Evolutionary conservation across 441 rosid genomes (phyloP), one percentile per base, ranked within the genome.

Genomic region (Erodium moschatum): DNA sequence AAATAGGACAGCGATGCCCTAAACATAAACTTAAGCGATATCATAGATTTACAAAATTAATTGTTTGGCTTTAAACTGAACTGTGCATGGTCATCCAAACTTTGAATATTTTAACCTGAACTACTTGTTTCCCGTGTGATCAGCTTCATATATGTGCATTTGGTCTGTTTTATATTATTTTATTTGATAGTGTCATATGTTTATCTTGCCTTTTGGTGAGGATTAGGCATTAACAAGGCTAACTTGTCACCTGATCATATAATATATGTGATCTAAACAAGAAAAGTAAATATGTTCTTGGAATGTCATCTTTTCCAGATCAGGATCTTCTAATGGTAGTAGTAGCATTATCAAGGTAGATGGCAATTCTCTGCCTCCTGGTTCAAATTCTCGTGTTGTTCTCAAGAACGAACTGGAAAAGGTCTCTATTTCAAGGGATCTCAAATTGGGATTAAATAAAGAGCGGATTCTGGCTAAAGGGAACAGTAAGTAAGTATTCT

Each of bases 401-500:
- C 73, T 83, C 69, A 86, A 80, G 85, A 85, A 80, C 78, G 93
- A 83, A 73, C 68, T 81, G 80, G 97, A 92, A 69, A 75, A 80
- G 66, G 79, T 73, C 66, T 46, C 88, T 76, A 73, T 83, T 75
- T 80, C 84, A 40, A 82, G 85, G 80, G 96, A 89, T 13, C 79
- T 86, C 7, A 65, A 80, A 38, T 68, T 81, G 72, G 67, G 90
- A 38, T 58, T 79, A 68, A 80, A 68, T 65, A 83, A 85, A 75
- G 91, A 87, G 75, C 85, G 83, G 81, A 73, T 72, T 78, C 35
- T 82, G 73, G 76, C 76, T 64, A 87, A 86, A 85, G 83, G 86
- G 79, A 84, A 74, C 73, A 83, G 78, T 75, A 89, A 78, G 89
- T 85, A 83, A 70, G 85, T 81, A 18, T 69, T 72, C 75, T 61